These are phyloP conservation scores for Angophora floribunda DNA, from an alignment of 345 rosid genomes.

Conservation along the genomic window DNA sequence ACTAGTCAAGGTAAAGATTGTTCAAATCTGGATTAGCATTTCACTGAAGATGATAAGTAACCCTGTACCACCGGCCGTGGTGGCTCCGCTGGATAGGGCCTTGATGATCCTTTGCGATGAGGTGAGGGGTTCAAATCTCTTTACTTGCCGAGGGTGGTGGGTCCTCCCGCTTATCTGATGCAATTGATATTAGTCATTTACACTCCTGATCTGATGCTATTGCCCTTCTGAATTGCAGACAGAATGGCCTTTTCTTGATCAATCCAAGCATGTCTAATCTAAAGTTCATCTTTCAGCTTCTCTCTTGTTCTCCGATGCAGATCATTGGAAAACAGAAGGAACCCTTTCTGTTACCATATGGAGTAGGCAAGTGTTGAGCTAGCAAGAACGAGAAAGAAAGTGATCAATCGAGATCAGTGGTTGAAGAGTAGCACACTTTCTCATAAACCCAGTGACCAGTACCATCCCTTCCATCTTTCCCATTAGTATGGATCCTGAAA, in stretches of 20 bases:
- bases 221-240: not conserved
- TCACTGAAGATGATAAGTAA: not conserved
- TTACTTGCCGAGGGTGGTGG: no score
- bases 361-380: not conserved
- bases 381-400: not conserved
- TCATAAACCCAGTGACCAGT: conserved; percentile 86
- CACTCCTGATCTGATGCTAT: not conserved
- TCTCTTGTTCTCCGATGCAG: not conserved
- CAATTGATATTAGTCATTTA: not conserved
- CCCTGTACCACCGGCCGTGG: no score
- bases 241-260: not conserved
- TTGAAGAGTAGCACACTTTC: conserved; percentile 29
- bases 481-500: conserved; percentile 82
- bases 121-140: no score
- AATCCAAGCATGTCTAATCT: not conserved
- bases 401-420: not conserved
- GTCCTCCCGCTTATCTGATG: no score
- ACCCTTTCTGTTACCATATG: not conserved
- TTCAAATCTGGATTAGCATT: not conserved
- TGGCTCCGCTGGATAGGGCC: no score
- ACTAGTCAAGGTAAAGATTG: not conserved
- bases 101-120: no score
- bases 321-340: not conserved
- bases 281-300: not conserved
- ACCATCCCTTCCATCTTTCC: conserved; percentile 91